These are phyloP conservation scores for Niebla homalea DNA, from an alignment of 495 filamentous ascomycete species.

Conservation along the genomic window DNA sequence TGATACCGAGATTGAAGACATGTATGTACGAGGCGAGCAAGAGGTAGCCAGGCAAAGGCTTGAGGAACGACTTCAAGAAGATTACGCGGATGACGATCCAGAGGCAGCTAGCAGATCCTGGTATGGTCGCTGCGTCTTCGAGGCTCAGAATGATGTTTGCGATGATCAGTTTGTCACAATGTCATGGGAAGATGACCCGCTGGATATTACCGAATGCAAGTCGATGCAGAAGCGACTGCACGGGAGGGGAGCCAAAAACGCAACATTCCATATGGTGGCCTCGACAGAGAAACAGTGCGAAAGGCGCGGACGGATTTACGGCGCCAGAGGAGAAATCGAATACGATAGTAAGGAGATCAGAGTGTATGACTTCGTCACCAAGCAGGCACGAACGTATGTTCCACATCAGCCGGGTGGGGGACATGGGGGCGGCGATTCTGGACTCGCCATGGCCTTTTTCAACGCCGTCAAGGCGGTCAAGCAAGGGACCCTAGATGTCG, in stretches of 20 bases:
- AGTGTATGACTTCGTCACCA: conserved; percentile 28
- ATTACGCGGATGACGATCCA: conserved; percentile 48
- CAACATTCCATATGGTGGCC: conserved; percentile 86
- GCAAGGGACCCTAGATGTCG: conserved; percentile 49
- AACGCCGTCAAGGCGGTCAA: conserved; percentile 69
- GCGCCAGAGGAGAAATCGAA: conserved; percentile 69
- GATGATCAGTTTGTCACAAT: conserved; percentile 86
- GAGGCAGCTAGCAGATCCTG: conserved; percentile 50
- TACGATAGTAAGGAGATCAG: conserved; percentile 43
- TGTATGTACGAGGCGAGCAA: conserved; percentile 18
- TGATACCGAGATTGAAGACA: conserved; percentile 77
- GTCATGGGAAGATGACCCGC: conserved; percentile 60
- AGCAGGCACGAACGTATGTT: conserved; percentile 2
- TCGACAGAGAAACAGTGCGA: conserved; percentile 79
- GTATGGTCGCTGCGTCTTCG: conserved; percentile 92
- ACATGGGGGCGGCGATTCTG: conserved; percentile 80
- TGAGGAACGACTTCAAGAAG: conserved; percentile 38
- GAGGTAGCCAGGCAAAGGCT: conserved; percentile 22
- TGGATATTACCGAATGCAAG: neutral
- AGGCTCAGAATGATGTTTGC: conserved; percentile 78
- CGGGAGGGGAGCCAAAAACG: conserved; percentile 61
- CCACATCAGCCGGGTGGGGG: conserved; percentile 24
- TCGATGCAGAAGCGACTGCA: conserved; percentile 17
- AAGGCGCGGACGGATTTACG: conserved; percentile 70
- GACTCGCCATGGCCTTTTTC: conserved; percentile 67